Evolutionary conservation across 192 early-diverging fungal species (phyloP).

Genomic region (Martensiomyces pterosporus): DNA sequence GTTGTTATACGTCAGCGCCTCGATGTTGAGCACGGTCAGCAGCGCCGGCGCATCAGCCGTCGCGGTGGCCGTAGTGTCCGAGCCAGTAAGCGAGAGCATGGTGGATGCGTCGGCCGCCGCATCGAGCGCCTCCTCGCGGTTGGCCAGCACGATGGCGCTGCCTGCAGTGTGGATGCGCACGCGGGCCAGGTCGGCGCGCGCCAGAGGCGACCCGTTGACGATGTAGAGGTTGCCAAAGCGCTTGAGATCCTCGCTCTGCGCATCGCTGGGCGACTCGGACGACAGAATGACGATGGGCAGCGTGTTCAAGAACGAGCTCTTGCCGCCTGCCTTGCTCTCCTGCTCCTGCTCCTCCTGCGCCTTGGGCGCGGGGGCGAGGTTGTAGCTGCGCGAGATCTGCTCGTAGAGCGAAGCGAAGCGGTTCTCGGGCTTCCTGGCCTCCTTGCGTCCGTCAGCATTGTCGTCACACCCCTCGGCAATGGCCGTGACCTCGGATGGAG

Average conservation of each 20-base stretch:
- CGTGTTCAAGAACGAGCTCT: conserved; percentile 30
- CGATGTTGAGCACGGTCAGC: conserved; percentile 64
- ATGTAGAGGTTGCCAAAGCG: conserved; percentile 53
- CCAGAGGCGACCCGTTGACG: conserved; percentile 55
- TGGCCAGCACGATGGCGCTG: conserved; percentile 57
- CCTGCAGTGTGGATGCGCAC: conserved; percentile 54
- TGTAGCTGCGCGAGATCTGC: conserved; percentile 49
- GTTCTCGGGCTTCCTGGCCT: background rate
- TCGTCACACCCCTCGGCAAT: conserved; percentile 15
- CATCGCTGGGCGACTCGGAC: conserved; percentile 38
- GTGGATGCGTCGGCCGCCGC: conserved; percentile 33
- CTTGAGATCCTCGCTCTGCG: conserved; percentile 40
- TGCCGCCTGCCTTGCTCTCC: background rate
- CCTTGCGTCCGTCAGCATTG: background rate
- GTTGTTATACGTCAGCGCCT: conserved; percentile 47
- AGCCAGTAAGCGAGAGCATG: conserved; percentile 35
- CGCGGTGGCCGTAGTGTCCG: conserved; percentile 46
- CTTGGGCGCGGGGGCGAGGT: background rate
- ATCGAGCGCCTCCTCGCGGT: conserved; percentile 43
- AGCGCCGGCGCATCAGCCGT: conserved; percentile 63
- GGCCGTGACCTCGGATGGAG: conserved; percentile 29
- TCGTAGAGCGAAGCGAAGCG: conserved; percentile 44
- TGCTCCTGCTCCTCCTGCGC: background rate
- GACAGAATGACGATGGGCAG: conserved; percentile 60
- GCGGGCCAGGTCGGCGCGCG: conserved; percentile 57